Percentiles rank a stretch among this genome's conserved stretches.
Conservation (phyloP, 345 rosid genomes). For the Triadica sebifera region DNA sequence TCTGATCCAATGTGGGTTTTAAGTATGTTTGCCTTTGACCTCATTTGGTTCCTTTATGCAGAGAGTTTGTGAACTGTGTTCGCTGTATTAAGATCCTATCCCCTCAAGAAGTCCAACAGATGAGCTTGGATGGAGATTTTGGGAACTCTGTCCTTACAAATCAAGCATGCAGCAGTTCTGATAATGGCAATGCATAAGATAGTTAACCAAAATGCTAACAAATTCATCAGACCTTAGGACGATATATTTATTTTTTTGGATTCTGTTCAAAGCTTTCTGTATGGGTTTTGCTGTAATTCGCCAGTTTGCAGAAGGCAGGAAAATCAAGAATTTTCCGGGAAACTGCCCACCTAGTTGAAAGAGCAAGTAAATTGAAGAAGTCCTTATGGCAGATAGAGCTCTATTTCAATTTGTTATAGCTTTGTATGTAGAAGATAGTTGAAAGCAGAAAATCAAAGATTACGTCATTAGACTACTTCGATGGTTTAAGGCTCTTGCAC, state of each 20-base stretch:
- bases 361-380: constrained; percentile 6
- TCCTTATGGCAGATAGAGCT: constrained; percentile 4
- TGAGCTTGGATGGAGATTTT: constrained; percentile 70
- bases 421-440: not conserved
- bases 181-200: constrained; percentile 44
- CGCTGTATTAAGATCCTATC: constrained; percentile 65
- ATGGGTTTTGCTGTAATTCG: not conserved
- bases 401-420: not conserved
- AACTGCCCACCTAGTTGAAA: not conserved
- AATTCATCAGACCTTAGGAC: constrained; percentile 9
- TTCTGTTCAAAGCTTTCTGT: constrained; percentile 25
- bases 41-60: constrained; percentile 13
- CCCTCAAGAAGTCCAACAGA: constrained; percentile 78
- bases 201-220: constrained; percentile 24
- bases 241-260: constrained; percentile 16
- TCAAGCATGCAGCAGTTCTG: constrained; percentile 73
- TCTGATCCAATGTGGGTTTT: not conserved
- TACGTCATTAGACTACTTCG: not conserved
- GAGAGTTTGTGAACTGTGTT: constrained; percentile 73
- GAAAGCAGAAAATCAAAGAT: constrained; percentile 10
- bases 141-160: constrained; percentile 49
- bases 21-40: too few species aligned
- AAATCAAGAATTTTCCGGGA: not conserved
- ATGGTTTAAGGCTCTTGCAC: not conserved
- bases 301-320: not conserved